Base-by-base conservation (phyloP, 2,329 filamentous ascomycete genomes). In the Ophiostoma sp. region DNA sequence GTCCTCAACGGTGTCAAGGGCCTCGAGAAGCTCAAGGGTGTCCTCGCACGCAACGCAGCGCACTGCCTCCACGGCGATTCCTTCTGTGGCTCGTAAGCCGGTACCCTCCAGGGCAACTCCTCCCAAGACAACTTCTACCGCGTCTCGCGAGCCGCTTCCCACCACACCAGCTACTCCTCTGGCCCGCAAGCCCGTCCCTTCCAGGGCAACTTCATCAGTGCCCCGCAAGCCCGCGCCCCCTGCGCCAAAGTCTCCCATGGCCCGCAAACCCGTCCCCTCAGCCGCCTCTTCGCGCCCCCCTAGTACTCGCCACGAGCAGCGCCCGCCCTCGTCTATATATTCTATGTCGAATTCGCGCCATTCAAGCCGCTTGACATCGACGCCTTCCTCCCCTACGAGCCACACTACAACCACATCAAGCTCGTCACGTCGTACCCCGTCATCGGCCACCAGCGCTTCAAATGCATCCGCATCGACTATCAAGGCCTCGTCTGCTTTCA, bases 251-350 rank as follows among this genome's bases (percentile, higher is more conserved):
- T 7, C 57, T 17, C 27, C 57, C 11, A 13, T 33, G 5, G 57
- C 57, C 27, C 57, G 57, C 57, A 48, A 48, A 17, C 27, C 27
- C 31, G 31, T 7, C 57, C 15, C 27, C 27, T 62, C 57, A 23
- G 4, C 8, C 27, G 23, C 27, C 33, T 31, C 57, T 54, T 54
- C 52, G 3, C 52, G 3, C n/a, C 20, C 52, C 11, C n/a, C 52
- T 54, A 27, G 8, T 27, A n/a, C 52, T 54, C 52, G 20, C 5
- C 11, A 23, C 52, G 52, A 54, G 52, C 23, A 62, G 23, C 62
- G 62, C 62, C 62, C 62, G 62, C 6, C 35, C 11, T 65, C 62
- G 62, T 65, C 62, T 7, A 13, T 65, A 1, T 65, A 65, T 39
- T 66, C n/a, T 13, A 27, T 17, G n/a, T n/a, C 54, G 64, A 13